Percentiles rank a stretch among this genome's conserved stretches.
These are phyloP conservation scores for Aspergillus sclerotialis DNA, from an alignment of 2,329 filamentous ascomycete species.

Conservation along the genomic window DNA sequence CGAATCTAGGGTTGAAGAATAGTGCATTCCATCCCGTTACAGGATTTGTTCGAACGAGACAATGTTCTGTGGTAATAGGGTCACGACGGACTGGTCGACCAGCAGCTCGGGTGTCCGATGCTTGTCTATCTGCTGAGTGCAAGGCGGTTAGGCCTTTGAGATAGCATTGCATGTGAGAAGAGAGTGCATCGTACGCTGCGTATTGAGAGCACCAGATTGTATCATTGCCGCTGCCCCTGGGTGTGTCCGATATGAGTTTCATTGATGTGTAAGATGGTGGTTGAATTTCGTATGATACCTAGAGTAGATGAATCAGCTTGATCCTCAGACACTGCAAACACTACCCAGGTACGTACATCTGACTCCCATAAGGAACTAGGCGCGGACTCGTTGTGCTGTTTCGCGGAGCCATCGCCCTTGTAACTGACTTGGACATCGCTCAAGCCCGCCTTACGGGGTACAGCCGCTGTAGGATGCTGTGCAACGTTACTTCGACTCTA, in stretches of 20 bases:
- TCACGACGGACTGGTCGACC: constrained; percentile 48
- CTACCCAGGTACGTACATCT: constrained; percentile 33
- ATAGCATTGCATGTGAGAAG: constrained; percentile 50
- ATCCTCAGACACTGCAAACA: constrained; percentile 1
- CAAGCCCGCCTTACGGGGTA: constrained; percentile 42
- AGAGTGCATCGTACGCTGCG: constrained; percentile 52
- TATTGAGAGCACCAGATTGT: constrained; percentile 54
- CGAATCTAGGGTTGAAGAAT: constrained; percentile 54
- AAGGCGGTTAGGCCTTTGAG: constrained; percentile 51
- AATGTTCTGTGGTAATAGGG: constrained; percentile 49
- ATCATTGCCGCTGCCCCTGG: constrained; percentile 50
- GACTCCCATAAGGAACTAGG: constrained; percentile 52
- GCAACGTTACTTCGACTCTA: constrained; percentile 4
- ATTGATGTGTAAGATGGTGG: constrained; percentile 52
- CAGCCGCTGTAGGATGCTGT: constrained; percentile 47
- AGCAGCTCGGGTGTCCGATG: constrained; percentile 42
- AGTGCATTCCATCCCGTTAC: constrained; percentile 57
- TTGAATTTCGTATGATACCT: constrained; percentile 53
- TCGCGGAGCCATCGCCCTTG: constrained; percentile 45
- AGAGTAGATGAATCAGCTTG: constrained; percentile 1
- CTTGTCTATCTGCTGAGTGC: constrained; percentile 50
- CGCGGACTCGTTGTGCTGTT: constrained; percentile 49
- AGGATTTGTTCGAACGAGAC: constrained; percentile 53
- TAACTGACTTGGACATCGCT: constrained; percentile 54
- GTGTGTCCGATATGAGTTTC: constrained; percentile 48